These are phyloP conservation scores for Alternaria arbusti DNA, from an alignment of 2,329 filamentous ascomycete species.

Conservation along the genomic window DNA sequence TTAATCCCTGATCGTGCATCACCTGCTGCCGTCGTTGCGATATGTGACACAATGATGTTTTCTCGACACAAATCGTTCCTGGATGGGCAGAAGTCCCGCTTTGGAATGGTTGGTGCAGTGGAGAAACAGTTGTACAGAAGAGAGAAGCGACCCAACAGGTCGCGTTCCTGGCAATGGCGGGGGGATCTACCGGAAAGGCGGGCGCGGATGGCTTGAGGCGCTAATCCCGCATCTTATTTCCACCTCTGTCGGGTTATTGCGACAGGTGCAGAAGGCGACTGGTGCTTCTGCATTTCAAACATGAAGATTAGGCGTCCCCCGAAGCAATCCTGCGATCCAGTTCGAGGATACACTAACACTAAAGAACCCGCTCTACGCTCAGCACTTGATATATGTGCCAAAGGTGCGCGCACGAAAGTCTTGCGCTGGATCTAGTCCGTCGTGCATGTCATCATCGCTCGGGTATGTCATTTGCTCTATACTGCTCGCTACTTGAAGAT, in stretches of 20 bases:
- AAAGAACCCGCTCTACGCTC: neutral
- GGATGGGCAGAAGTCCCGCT: neutral
- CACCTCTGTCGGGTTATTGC: slow-evolving; percentile 2
- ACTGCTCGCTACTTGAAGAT: slow-evolving; percentile 8
- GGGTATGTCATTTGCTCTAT: slow-evolving; percentile 19
- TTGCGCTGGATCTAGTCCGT: neutral
- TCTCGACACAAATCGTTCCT: neutral
- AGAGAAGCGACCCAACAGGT: neutral
- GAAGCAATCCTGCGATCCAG: neutral
- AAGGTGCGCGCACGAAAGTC: neutral
- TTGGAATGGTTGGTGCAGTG: neutral
- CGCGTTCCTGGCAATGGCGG: slow-evolving; percentile 9
- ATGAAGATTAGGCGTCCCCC: neutral
- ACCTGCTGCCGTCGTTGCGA: neutral
- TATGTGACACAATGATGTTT: neutral
- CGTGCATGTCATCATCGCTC: slow-evolving; percentile 5
- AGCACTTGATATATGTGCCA: neutral
- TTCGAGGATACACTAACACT: neutral
- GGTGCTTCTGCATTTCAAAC: neutral
- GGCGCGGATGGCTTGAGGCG: slow-evolving; percentile 11
- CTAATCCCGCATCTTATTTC: slow-evolving; percentile 19
- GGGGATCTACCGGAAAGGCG: slow-evolving; percentile 4
- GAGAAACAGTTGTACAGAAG: neutral
- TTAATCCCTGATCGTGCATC: neutral
- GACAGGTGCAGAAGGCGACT: neutral